phyloP scores from a whole-genome alignment of 345 rosid species.

The Brassica incana region DNA sequence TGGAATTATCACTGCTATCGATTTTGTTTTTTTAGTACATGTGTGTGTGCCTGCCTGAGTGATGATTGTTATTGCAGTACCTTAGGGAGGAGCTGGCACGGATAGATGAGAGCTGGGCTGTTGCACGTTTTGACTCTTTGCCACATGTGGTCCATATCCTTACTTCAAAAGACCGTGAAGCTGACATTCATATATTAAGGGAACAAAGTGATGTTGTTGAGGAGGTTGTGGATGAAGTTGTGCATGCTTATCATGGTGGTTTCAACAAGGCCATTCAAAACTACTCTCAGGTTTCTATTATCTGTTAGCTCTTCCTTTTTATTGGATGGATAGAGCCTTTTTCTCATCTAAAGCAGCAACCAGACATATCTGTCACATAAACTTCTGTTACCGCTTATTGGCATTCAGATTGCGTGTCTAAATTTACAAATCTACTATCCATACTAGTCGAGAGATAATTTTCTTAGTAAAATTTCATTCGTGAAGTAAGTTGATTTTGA shows the following conservation, averaged over 20 bases:
- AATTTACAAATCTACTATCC: neutral
- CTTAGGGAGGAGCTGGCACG: conserved; percentile 77
- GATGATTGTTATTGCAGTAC: conserved; percentile 55
- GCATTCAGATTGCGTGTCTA: neutral
- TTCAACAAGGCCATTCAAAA: conserved; percentile 99
- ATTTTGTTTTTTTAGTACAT: conserved; percentile 16
- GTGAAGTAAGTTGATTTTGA: conserved; percentile 24
- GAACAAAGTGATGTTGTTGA: conserved; percentile 92
- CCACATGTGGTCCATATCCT: conserved; percentile 95
- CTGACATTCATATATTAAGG: conserved; percentile 68
- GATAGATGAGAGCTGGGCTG: conserved; percentile 90
- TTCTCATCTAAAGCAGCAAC: neutral
- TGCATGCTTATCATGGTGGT: conserved; percentile 94
- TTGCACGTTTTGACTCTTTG: conserved; percentile 92
- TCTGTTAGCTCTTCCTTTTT: conserved; percentile 9
- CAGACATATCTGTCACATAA: neutral
- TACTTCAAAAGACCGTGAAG: conserved; percentile 97
- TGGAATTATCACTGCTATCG: neutral
- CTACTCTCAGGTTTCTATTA: conserved; percentile 81
- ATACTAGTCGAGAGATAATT: neutral
- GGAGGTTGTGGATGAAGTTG: conserved; percentile 99
- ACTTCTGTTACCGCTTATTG: neutral
- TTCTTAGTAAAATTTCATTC: conserved; percentile 10
- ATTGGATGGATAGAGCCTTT: neutral
- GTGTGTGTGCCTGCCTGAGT: conserved; percentile 23